Evolutionary conservation across 176 grass and related monocot genomes (phyloP).

Genomic region (Tillandsia fasciculata): DNA sequence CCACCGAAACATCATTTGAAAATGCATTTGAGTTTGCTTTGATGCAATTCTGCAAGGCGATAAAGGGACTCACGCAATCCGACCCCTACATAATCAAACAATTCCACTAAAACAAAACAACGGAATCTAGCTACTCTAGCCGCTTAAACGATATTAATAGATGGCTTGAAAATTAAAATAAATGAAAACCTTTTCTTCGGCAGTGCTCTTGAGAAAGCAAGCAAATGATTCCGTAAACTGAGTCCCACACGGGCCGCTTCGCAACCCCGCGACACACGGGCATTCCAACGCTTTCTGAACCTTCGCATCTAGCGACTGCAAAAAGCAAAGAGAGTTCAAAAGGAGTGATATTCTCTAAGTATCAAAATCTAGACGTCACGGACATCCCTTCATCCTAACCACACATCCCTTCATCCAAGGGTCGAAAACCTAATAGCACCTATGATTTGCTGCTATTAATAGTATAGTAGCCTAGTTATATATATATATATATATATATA

Average conservation of each 20-base stretch:
- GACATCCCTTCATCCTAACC: too few relatives aligned
- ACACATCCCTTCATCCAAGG: too few relatives aligned
- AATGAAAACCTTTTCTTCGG: conserved; percentile 65
- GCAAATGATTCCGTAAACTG: conserved; percentile 74
- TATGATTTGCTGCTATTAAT: too few relatives aligned
- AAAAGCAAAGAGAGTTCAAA: conserved; percentile 21
- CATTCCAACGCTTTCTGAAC: conserved; percentile 82
- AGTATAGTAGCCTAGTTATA: too few relatives aligned
- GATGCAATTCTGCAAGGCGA: conserved; percentile 83
- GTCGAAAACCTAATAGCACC: too few relatives aligned
- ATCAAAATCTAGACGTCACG: neutral
- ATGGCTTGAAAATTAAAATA: neutral
- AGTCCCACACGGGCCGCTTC: conserved; percentile 79
- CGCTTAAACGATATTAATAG: neutral
- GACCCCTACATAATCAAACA: conserved; percentile 54
- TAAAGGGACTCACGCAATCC: conserved; percentile 75
- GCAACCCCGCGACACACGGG: conserved; percentile 80
- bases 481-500: too few relatives aligned
- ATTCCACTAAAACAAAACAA: neutral
- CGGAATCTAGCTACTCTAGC: neutral
- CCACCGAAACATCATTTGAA: conserved; percentile 78
- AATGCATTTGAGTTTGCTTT: conserved; percentile 75
- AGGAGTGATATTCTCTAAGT: neutral
- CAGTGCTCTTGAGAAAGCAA: conserved; percentile 76
- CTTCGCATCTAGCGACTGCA: conserved; percentile 73